These are phyloP conservation scores for Eimeria nieschulzi DNA, from an alignment of 169 alveolate genomes.

Conservation along the genomic window DNA sequence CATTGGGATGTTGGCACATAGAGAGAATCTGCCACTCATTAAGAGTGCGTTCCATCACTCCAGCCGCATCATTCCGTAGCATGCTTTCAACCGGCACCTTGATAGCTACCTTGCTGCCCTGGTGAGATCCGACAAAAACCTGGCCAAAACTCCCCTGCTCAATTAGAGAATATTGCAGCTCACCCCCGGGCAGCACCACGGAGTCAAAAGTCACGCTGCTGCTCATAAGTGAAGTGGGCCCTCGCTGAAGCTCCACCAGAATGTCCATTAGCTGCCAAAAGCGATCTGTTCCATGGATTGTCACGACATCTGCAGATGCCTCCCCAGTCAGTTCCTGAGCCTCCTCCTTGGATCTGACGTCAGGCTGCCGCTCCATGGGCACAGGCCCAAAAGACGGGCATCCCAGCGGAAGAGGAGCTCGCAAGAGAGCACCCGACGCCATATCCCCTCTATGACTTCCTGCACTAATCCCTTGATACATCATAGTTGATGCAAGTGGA, in stretches of 20 bases:
- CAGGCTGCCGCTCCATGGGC: background rate
- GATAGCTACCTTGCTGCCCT: constrained; percentile 84
- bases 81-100: constrained; percentile 88
- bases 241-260: constrained; percentile 28
- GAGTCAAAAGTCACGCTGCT: constrained; percentile 64
- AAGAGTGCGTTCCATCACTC: constrained; percentile 87
- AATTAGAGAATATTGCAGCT: constrained; percentile 57
- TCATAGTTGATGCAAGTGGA: too few relatives aligned
- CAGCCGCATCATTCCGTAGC: constrained; percentile 88
- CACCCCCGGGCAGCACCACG: constrained; percentile 40
- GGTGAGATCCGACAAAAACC: constrained; percentile 64
- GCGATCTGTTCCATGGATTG: constrained; percentile 48
- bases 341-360: background rate
- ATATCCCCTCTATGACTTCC: too few relatives aligned
- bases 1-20: constrained; percentile 68
- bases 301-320: constrained; percentile 39
- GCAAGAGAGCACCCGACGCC: too few relatives aligned
- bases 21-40: constrained; percentile 91
- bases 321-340: background rate
- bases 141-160: constrained; percentile 75
- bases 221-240: constrained; percentile 43
- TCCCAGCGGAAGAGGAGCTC: too few relatives aligned
- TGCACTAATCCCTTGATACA: too few relatives aligned
- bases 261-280: constrained; percentile 48
- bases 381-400: too few relatives aligned